Evolutionary conservation across 2,329 filamentous ascomycete species (phyloP), one percentile per base, ranked within the genome.

Genomic region (Talaromyces marneffei): DNA sequence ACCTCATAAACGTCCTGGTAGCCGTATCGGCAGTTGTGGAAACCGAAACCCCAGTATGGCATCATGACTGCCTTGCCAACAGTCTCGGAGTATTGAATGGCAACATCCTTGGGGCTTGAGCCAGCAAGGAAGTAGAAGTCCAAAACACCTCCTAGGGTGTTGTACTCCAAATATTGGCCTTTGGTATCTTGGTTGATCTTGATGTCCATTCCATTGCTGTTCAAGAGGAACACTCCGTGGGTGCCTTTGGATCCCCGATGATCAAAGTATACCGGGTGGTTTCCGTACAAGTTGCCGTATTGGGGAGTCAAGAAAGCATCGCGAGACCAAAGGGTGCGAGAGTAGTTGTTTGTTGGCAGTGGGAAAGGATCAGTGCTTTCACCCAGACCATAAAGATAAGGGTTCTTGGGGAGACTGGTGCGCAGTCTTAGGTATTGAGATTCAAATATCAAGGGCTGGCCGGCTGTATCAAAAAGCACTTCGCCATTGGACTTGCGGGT

Each of bases 181-280:
- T 79, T 73, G 4, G 78, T 74, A 1, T 83, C 83, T 64, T 85
- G 83, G 70, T 91, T 83, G 71, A 92, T 86, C 66, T 87, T 87
- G 71, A 92, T 80, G 63, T 92, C 88, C 86, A 92, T 92, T 35
- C 85, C 88, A 67, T 90, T 88, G 12, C 85, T 87, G 72, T 90
- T 91, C 65, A 89, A 74, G 25, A 91, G 77, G 70, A 90, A 87
- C 2, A 90, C 88, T 18, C 75, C 87, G 81, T 77, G 90, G 71
- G 63, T 87, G 75, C 69, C 85, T 76, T 59, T 70, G 27, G 75
- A 70, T 6, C 80, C 80, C 20, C 89, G 82, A 70, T 90, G 86
- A 62, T 92, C 89, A 65, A 87, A 85, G 75, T 91, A 91, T n/a
- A 91, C 78, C 0, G 89, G 88, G 65, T 92, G 89, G 55, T 83